Evolutionary conservation across 352 stramenopile species (phyloP).

Genomic region (Phytophthora tubulina): DNA sequence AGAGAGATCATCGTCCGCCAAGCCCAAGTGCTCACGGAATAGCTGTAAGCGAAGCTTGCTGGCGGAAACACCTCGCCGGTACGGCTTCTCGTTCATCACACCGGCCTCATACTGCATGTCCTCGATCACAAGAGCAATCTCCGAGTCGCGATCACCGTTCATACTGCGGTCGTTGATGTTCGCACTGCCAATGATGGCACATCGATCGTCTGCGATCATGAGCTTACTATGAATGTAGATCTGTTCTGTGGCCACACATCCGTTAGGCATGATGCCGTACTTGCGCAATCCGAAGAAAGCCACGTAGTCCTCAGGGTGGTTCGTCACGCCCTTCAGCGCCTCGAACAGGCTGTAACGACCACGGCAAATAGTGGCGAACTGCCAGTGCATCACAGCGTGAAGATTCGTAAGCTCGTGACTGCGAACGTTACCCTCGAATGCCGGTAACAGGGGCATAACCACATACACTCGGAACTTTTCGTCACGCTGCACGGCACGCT

Average conservation of each 20-base stretch:
- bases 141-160: conserved; percentile 91
- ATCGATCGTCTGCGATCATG: conserved; percentile 91
- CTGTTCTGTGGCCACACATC: conserved; percentile 84
- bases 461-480: conserved; percentile 88
- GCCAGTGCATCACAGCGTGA: conserved; percentile 91
- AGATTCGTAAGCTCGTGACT: conserved; percentile 87
- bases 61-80: conserved; percentile 67
- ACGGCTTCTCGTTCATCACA: conserved; percentile 78
- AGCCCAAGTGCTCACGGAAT: conserved; percentile 84
- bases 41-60: conserved; percentile 80
- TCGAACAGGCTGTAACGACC: conserved; percentile 84
- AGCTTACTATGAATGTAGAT: conserved; percentile 95
- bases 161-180: conserved; percentile 98
- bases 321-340: conserved; percentile 68
- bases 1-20: conserved; percentile 65
- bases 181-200: conserved; percentile 92
- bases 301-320: conserved; percentile 79
- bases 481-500: conserved; percentile 73
- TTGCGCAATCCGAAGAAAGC: conserved; percentile 88
- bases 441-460: conserved; percentile 86
- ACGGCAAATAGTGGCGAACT: conserved; percentile 88
- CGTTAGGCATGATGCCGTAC: conserved; percentile 84
- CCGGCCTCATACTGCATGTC: conserved; percentile 85
- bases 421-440: conserved; percentile 87
- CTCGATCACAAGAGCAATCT: conserved; percentile 88